Evolutionary conservation across 2,329 filamentous ascomycete genomes (phyloP), one percentile per base, ranked within the genome.

Genomic region (Aspergillus bombycis): DNA sequence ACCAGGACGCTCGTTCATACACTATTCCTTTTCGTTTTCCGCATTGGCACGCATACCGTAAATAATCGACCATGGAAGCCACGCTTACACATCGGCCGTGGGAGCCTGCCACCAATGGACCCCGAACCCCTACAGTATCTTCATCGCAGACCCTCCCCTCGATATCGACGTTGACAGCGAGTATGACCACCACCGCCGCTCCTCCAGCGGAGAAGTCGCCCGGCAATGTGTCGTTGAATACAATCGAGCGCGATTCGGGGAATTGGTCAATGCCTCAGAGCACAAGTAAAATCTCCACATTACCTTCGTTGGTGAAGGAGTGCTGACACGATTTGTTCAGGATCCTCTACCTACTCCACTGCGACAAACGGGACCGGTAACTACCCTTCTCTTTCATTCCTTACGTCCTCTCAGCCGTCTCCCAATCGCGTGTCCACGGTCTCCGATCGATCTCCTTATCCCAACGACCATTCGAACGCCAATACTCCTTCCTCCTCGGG

Each of bases 261-360:
- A 86, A 83, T 72, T 87, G 85, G 85, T 86, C 85, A 59, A 84
- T 86, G 70, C 83, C 85, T 63, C 85, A 85, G 69, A 86, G 84
- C 74, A 84, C 85, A 72, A 83, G 85, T 86, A 77, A 73, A 80
- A 73, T 38, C 62, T 48, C 63, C 50, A 53, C 48, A 61, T 30
- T 36, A 30, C n/a, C 19, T 26, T 23, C n/a, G 63, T 30, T 46
- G 61, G 66, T 63, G 64, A 36, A 62, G 69, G 12, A 38, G 32
- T 14, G 64, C 71, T 75, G 68, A 75, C 70, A 60, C 53, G 46
- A 52, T 38, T 46, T 43, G 48, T 55, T 28, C 67, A 81, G 80
- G 81, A 64, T 83, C 81, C 3, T 83, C 81, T 36, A 80, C 79
- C 52, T 82, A 83, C 67, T 83, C 81, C n/a, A 82, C 76, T 57